Evolutionary conservation across 495 filamentous ascomycete genomes (phyloP).

Genomic region (Lentithecium fluviatile): DNA sequence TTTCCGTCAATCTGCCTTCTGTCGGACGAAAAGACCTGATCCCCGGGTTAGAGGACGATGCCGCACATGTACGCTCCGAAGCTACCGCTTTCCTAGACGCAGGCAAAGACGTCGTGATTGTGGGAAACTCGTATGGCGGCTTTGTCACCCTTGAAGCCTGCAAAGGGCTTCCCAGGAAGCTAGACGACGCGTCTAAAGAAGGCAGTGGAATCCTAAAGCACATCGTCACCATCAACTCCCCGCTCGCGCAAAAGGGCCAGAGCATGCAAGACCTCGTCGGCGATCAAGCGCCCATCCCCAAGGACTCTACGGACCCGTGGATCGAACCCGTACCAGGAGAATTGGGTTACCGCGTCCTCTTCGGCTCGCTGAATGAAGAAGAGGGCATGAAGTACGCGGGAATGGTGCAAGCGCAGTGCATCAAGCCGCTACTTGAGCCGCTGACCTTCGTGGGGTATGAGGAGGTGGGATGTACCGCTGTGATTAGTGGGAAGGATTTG

Average conservation of each 20-base stretch:
- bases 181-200: too few species aligned
- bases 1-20: neutral
- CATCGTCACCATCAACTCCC: neutral
- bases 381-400: neutral
- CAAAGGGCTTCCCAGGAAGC: neutral
- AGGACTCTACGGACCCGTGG: neutral
- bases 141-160: neutral
- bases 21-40: neutral
- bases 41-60: neutral
- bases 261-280: neutral
- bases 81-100: neutral
- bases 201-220: neutral
- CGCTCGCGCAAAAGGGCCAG: neutral
- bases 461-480: neutral
- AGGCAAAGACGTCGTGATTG: neutral
- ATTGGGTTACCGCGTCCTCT: neutral
- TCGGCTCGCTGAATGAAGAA: neutral
- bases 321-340: neutral
- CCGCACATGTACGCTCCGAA: neutral
- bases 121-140: conserved; percentile 9
- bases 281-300: neutral
- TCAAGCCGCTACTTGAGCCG: neutral
- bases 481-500: conserved; percentile 1
- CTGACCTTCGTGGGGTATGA: neutral
- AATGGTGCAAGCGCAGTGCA: neutral